These are phyloP conservation scores for Zea luxurians DNA, from an alignment of 176 grass and related monocot genomes.

Conservation along the genomic window DNA sequence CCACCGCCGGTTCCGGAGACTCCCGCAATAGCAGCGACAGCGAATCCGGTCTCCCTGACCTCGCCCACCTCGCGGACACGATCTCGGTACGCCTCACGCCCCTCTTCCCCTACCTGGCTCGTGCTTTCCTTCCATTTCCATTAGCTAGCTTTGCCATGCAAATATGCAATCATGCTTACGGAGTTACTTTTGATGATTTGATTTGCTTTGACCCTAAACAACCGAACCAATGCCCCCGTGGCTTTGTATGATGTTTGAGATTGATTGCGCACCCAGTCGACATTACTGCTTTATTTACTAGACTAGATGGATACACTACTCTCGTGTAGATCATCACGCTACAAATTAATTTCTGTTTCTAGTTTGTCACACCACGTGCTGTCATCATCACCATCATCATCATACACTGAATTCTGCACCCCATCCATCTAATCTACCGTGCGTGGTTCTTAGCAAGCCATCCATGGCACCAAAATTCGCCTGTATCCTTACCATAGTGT, in stretches of 20 bases:
- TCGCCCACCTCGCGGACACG: constrained; percentile 74
- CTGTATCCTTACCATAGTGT: too few relatives aligned
- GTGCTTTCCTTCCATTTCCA: background rate
- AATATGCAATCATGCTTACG: background rate
- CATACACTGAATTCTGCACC: too few relatives aligned
- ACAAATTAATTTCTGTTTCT: background rate
- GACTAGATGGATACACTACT: background rate
- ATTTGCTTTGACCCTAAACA: too few relatives aligned
- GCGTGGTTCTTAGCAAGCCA: too few relatives aligned
- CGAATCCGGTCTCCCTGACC: constrained; percentile 68
- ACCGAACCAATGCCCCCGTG: too few relatives aligned
- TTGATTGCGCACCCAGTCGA: background rate
- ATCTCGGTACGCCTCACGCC: constrained; percentile 43
- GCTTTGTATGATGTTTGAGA: background rate
- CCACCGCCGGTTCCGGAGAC: constrained; percentile 45
- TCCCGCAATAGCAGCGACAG: constrained; percentile 78
- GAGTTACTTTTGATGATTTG: too few relatives aligned
- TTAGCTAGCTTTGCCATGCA: background rate
- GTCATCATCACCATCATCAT: background rate
- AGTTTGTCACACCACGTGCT: background rate
- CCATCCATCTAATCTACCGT: too few relatives aligned
- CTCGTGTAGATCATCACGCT: background rate
- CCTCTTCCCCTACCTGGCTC: background rate
- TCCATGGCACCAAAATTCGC: too few relatives aligned
- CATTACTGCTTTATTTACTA: background rate